These are phyloP conservation scores for Tuber indicum DNA, from an alignment of 495 filamentous ascomycete genomes.

Conservation along the genomic window DNA sequence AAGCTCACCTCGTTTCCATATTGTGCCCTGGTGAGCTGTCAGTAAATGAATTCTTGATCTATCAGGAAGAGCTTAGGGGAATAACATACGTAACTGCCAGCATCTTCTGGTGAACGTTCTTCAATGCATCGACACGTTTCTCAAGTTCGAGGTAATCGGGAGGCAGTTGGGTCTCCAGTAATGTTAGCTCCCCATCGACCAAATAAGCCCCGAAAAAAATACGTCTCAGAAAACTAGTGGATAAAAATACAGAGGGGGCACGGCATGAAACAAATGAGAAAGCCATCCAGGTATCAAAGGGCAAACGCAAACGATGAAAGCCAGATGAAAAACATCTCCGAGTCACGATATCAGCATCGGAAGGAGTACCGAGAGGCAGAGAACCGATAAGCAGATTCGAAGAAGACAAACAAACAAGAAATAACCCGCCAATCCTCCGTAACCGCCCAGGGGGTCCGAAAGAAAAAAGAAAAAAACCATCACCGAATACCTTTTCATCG, in stretches of 20 bases:
- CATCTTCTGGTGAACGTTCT: conserved; percentile 93
- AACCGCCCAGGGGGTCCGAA: conserved; percentile 12
- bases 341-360: conserved; percentile 12
- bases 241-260: not conserved
- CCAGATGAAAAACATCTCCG: not conserved
- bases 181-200: conserved; percentile 39
- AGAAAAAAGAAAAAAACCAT: not conserved
- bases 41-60: conserved; percentile 23
- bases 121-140: conserved; percentile 96
- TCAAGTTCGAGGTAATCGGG: conserved; percentile 97
- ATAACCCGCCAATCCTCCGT: not conserved
- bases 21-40: conserved; percentile 60
- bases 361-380: conserved; percentile 28
- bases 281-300: not conserved
- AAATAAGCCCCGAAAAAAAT: conserved; percentile 14
- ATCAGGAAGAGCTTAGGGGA: conserved; percentile 10
- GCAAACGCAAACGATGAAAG: not conserved
- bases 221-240: not conserved
- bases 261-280: not conserved
- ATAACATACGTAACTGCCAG: conserved; percentile 82
- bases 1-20: conserved; percentile 67
- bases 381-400: conserved; percentile 18
- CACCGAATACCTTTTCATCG: conserved; percentile 69
- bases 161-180: conserved; percentile 76
- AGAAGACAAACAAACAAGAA: not conserved